Percentiles rank a stretch among this genome's conserved stretches.
phyloP scores from a whole-genome alignment of 2,329 filamentous ascomycete species.

The Chaetomium olivaceum region DNA sequence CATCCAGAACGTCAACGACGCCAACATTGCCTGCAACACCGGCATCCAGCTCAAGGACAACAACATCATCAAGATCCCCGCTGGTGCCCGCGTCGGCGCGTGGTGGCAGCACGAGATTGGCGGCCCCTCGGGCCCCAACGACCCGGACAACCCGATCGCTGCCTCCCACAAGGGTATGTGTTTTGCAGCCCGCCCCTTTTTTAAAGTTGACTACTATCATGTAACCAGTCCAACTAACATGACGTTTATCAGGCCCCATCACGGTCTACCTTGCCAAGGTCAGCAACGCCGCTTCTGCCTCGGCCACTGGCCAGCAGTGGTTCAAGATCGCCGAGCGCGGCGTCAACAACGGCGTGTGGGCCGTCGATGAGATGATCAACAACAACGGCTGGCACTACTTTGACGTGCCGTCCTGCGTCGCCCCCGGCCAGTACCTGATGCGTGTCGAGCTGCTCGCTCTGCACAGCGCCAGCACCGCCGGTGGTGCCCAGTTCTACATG shows the following conservation, averaged over 20 bases:
- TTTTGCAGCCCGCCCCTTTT: too few relatives aligned
- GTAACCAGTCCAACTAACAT: slow-evolving; percentile 4
- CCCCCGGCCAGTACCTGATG: slow-evolving; percentile 46
- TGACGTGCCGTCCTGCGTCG: slow-evolving; percentile 42
- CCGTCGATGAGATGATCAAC: slow-evolving; percentile 50
- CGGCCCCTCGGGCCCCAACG: slow-evolving; percentile 41
- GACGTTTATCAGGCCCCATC: slow-evolving; percentile 44
- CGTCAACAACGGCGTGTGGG: slow-evolving; percentile 44
- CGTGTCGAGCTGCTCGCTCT: slow-evolving; percentile 45
- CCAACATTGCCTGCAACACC: slow-evolving; percentile 34
- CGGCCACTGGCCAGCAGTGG: slow-evolving; percentile 45
- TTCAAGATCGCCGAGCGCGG: slow-evolving; percentile 54
- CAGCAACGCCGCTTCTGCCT: slow-evolving; percentile 46
- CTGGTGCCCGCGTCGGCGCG: slow-evolving; percentile 45
- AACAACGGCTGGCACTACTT: slow-evolving; percentile 48
- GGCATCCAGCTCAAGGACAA: slow-evolving; percentile 31
- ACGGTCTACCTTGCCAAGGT: slow-evolving; percentile 52
- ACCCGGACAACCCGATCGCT: slow-evolving; percentile 46
- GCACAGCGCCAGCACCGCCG: slow-evolving; percentile 39
- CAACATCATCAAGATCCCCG: slow-evolving; percentile 34
- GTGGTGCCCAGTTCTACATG: slow-evolving; percentile 44
- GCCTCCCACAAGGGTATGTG: slow-evolving; percentile 44
- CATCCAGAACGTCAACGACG: slow-evolving; percentile 32
- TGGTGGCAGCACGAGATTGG: slow-evolving; percentile 49
- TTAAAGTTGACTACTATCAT: not conserved